Conservation (phyloP, 1,139 yeast species). For the Pichia sp. region DNA sequence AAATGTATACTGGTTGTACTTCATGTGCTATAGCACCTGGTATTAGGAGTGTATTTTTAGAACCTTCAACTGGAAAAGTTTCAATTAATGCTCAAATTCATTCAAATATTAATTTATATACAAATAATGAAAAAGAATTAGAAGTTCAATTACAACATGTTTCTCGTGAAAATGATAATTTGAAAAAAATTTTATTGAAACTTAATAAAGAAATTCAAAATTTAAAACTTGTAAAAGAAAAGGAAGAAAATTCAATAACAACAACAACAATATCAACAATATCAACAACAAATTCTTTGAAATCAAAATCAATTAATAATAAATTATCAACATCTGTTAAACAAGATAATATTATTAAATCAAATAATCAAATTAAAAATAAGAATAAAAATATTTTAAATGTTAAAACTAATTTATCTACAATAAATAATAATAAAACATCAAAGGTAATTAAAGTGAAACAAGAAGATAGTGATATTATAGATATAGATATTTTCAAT, state of each 20-base stretch:
- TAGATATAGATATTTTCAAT: too few relatives aligned
- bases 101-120: slow-evolving; percentile 28
- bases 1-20: slow-evolving; percentile 7
- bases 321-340: not conserved
- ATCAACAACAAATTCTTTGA: not conserved
- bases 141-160: slow-evolving; percentile 33
- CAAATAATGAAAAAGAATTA: slow-evolving; percentile 27
- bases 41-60: slow-evolving; percentile 15
- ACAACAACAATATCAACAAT: too few relatives aligned
- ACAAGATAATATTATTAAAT: not conserved
- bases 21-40: slow-evolving; percentile 10
- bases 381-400: too few relatives aligned
- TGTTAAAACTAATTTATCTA: too few relatives aligned
- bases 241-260: slow-evolving; percentile 4
- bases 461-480: not conserved
- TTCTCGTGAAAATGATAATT: slow-evolving; percentile 35
- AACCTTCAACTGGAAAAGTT: slow-evolving; percentile 16
- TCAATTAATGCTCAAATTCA: slow-evolving; percentile 30
- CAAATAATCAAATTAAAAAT: not conserved
- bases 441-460: not conserved
- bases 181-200: slow-evolving; percentile 34
- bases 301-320: not conserved
- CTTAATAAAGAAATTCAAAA: slow-evolving; percentile 33
- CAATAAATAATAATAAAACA: too few relatives aligned
- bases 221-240: slow-evolving; percentile 23